These are phyloP conservation scores for Podospora appendiculata DNA, from an alignment of 495 filamentous ascomycete species.

Conservation along the genomic window DNA sequence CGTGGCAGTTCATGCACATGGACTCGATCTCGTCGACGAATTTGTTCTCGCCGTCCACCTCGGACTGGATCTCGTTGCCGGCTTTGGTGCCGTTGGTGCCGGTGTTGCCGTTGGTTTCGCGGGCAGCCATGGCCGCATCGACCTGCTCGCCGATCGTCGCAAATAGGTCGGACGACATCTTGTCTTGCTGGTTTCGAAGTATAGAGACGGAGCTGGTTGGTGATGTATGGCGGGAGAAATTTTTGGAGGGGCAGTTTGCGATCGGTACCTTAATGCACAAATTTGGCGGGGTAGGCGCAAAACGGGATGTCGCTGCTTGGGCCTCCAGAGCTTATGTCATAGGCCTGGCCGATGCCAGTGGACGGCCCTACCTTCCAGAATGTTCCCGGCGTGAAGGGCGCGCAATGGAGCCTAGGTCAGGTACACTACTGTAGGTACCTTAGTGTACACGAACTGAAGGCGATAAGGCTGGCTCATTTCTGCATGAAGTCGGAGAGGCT, in stretches of 20 bases:
- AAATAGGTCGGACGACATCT: conserved; percentile 37
- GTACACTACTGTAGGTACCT: too few species aligned
- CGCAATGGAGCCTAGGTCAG: too few species aligned
- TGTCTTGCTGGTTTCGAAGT: background rate
- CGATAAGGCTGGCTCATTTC: too few species aligned
- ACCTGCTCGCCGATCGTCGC: conserved; percentile 48
- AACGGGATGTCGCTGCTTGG: conserved; percentile 10
- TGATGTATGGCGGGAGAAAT: conserved; percentile 16
- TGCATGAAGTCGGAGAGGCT: conserved; percentile 47
- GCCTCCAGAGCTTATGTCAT: conserved; percentile 21
- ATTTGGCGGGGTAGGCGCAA: conserved; percentile 17
- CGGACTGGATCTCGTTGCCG: conserved; percentile 12
- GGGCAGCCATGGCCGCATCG: conserved; percentile 31
- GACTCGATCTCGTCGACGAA: conserved; percentile 53
- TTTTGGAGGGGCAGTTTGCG: conserved; percentile 27
- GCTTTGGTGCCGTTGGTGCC: conserved; percentile 19
- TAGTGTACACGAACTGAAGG: too few species aligned
- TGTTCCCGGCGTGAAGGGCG: conserved; percentile 5
- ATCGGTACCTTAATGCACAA: conserved; percentile 1
- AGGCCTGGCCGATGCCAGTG: background rate
- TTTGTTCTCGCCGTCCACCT: conserved; percentile 47
- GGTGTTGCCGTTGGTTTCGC: conserved; percentile 16
- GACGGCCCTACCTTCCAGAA: conserved; percentile 19
- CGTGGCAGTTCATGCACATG: conserved; percentile 48
- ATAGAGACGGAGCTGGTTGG: too few species aligned